Evolutionary conservation across 1,284 basidiomycete genomes (phyloP), one percentile per base, ranked within the genome.

Genomic region (Marasmius tenuissimus): DNA sequence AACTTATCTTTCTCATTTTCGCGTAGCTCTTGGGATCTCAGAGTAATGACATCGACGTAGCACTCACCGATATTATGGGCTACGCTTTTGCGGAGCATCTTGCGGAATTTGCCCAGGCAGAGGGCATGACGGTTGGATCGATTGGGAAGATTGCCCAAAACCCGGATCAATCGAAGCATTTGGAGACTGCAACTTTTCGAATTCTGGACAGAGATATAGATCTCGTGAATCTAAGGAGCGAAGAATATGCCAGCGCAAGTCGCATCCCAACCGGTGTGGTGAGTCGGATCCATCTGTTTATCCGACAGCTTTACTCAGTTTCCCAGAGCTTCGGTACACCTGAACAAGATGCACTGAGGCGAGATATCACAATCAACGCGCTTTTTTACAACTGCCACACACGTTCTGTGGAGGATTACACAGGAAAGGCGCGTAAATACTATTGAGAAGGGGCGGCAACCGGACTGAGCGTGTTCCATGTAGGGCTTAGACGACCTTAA

Each of bases 321-420:
- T 59, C 60, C 14, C 70, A 97, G 95, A 82, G 85, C 35, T 97
- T 97, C 62, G 97, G 97, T 1, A 98, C 97, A 1, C 96, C 97
- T 0, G 71, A 92, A 16, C 87, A 99, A 76, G 97, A 99, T 73
- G 96, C 97, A 0, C 73, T 93, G 54, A 81, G 97, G 40, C 83
- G 97, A 67, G 97, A 99, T 73, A 88, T 94, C 37, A 99, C 97
- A 0, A 97, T 99, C 75, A 99, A 99, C 71, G 83, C 97, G 0
- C 77, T 99, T 12, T 98, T 99, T 76, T 99, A 96, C 79, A 99
- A 99, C 66, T 86, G 99, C 0, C 96, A 98, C 70, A 89, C 92
- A 0, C 82, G 88, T n/a, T 68, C 79, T 10, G 89, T 99, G 1
- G 97, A 99, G 73, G 97, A 99, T 74, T 85, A 85, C 69, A 98